Conservation (phyloP, 2,329 filamentous ascomycete genomes). For the Colletotrichum aenigma region DNA sequence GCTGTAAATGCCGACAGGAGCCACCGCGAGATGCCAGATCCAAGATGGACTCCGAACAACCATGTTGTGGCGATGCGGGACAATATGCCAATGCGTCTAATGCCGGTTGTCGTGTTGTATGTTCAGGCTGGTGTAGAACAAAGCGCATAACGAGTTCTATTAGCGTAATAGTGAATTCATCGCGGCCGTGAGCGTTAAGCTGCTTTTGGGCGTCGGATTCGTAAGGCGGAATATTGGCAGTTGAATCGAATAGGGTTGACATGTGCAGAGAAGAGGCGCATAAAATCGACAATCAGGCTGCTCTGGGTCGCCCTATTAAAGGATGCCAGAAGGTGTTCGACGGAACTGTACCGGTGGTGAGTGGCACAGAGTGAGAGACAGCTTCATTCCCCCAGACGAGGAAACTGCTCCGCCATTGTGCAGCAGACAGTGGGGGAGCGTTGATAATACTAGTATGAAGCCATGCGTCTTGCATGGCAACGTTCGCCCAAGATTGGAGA, state of each 20-base stretch:
- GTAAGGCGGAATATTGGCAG: constrained; percentile 15
- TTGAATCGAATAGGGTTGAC: constrained; percentile 19
- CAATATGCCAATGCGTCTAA: constrained; percentile 32
- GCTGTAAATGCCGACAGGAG: constrained; percentile 22
- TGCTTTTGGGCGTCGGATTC: constrained; percentile 8
- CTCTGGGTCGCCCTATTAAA: constrained; percentile 23
- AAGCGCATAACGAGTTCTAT: constrained; percentile 19
- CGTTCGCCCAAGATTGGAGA: constrained; percentile 54
- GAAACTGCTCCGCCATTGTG: constrained; percentile 25
- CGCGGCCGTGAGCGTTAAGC: constrained; percentile 16
- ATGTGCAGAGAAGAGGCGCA: constrained; percentile 21
- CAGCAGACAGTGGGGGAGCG: constrained; percentile 27
- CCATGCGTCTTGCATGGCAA: constrained; percentile 63
- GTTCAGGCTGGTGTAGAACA: constrained; percentile 16
- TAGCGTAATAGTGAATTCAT: constrained; percentile 16
- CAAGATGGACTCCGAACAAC: constrained; percentile 27
- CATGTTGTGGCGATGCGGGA: constrained; percentile 25
- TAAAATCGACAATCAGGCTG: constrained; percentile 20
- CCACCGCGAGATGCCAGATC: constrained; percentile 26
- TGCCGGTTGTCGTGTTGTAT: constrained; percentile 21
- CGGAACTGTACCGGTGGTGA: not conserved
- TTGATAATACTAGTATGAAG: constrained; percentile 57
- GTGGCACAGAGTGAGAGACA: not conserved
- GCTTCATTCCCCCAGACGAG: constrained; percentile 5
- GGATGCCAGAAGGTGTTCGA: constrained; percentile 2